These are phyloP conservation scores for Ehretia macrophylla DNA, from an alignment of 257 asterid species.

Conservation along the genomic window DNA sequence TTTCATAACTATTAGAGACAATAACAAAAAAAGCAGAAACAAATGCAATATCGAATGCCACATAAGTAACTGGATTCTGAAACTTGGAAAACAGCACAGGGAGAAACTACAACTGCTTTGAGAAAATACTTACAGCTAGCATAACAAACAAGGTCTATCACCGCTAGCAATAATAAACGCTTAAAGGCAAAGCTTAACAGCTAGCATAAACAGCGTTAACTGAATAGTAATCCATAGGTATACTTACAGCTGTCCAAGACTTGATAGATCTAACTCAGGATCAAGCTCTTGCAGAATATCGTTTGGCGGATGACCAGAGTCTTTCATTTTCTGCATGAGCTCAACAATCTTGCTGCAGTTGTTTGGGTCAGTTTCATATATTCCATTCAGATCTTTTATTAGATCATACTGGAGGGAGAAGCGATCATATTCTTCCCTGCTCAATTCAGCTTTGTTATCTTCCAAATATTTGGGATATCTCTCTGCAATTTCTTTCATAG, in stretches of 20 bases:
- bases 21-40: too few relatives aligned
- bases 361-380: slow-evolving; percentile 69
- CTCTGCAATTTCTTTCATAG: slow-evolving; percentile 94
- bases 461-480: slow-evolving; percentile 90
- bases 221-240: not conserved
- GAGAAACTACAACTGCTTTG: too few relatives aligned
- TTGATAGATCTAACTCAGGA: slow-evolving; percentile 79
- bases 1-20: too few relatives aligned
- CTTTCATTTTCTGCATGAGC: slow-evolving; percentile 99
- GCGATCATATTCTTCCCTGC: slow-evolving; percentile 58
- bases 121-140: too few relatives aligned
- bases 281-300: slow-evolving; percentile 91
- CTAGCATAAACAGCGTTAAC: too few relatives aligned
- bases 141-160: too few relatives aligned
- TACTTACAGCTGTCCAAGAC: slow-evolving; percentile 79
- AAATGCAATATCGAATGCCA: too few relatives aligned
- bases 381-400: slow-evolving; percentile 61
- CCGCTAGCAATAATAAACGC: too few relatives aligned
- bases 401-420: slow-evolving; percentile 59
- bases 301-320: slow-evolving; percentile 95
- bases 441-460: slow-evolving; percentile 60
- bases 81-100: too few relatives aligned
- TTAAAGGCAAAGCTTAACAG: too few relatives aligned
- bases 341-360: slow-evolving; percentile 94
- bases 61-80: too few relatives aligned